A percentile compares a stretch with the other conserved stretches of the same genome.
Evolutionary conservation across 2,329 filamentous ascomycete species (phyloP).

Genomic region (Hirsutella rhossiliensis): DNA sequence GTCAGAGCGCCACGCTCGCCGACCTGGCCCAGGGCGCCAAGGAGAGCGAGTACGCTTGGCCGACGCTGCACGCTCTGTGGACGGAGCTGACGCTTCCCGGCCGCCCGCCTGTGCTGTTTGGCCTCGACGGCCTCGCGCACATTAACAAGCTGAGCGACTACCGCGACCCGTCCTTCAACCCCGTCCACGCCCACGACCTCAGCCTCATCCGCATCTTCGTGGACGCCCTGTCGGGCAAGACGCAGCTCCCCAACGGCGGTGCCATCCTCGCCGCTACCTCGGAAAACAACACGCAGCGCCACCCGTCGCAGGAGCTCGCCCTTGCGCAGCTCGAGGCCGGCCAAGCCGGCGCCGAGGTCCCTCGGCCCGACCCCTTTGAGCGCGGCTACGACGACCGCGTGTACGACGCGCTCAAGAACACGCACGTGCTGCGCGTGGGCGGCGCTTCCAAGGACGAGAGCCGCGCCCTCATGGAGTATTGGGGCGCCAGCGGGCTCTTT

Average conservation of each 20-base stretch:
- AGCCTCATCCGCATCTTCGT: conserved; percentile 63
- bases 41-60: conserved; percentile 68
- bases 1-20: conserved; percentile 50
- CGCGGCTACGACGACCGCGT: conserved; percentile 45
- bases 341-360: conserved; percentile 22
- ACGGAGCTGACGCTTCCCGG: conserved; percentile 52
- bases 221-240: conserved; percentile 53
- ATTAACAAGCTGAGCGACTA: conserved; percentile 73
- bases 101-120: conserved; percentile 53
- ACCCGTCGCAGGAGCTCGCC: conserved; percentile 56
- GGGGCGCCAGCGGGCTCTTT: conserved; percentile 73
- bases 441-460: conserved; percentile 66
- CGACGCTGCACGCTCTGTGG: conserved; percentile 72
- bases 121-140: conserved; percentile 68
- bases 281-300: conserved; percentile 53
- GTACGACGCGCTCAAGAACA: conserved; percentile 37
- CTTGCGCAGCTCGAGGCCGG: conserved; percentile 43
- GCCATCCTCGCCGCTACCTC: conserved; percentile 65
- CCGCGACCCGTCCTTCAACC: conserved; percentile 54
- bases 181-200: conserved; percentile 80
- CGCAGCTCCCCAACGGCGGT: conserved; percentile 57
- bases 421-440: conserved; percentile 43
- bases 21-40: conserved; percentile 59
- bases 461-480: conserved; percentile 80
- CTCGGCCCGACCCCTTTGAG: conserved; percentile 39